Base-by-base conservation (phyloP, 2,329 filamentous ascomycete species). In the Venturia oleaginea region DNA sequence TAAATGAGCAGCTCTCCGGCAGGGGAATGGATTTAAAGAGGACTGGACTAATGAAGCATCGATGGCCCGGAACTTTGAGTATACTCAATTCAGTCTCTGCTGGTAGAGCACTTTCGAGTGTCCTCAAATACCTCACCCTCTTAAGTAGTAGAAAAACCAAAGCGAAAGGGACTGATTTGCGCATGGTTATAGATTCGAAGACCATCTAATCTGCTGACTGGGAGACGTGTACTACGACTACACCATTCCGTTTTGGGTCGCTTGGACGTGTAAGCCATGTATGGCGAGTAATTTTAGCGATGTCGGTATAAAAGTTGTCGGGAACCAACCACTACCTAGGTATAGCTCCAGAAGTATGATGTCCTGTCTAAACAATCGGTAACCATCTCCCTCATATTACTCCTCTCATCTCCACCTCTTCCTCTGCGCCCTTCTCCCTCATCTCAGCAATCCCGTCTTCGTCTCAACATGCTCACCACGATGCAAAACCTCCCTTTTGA, bases 391-490 rank as follows among this genome's bases (percentile, higher is more conserved):
- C 19, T 48, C 38, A 24, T 2, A 17, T 10, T 17, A 32, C 27
- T 3, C 17, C 27, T 11, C 27, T 32, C 60, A 62, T 19, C 60
- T 51, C 24, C 17, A 34, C 27, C 30, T 37, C 59, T 11, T 6
- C 43, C 22, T 55, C 51, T 13, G 2, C 22, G 2, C 7, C 38
- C 27, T 62, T 37, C 43, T 62, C 27, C 37, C 22, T 43, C 40
- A 43, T 51, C 38, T 40, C 27, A n/a, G 38, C 78, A 34, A 81
- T 68, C 79, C 79, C 10, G 78, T 80, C 74, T 77, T 78, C n/a
- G 78, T 80, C 71, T 81, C 79, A 66, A 76, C 72, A 63, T 81
- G 79, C 61, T 77, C 69, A 68, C 68, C 79, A 80, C 67, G 71
- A 75, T 62, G 69, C 70, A 65, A 81, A 24, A 11, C 69, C 68